Conservation (phyloP, 2,329 filamentous ascomycete genomes). For the Cladosporium sp. region DNA sequence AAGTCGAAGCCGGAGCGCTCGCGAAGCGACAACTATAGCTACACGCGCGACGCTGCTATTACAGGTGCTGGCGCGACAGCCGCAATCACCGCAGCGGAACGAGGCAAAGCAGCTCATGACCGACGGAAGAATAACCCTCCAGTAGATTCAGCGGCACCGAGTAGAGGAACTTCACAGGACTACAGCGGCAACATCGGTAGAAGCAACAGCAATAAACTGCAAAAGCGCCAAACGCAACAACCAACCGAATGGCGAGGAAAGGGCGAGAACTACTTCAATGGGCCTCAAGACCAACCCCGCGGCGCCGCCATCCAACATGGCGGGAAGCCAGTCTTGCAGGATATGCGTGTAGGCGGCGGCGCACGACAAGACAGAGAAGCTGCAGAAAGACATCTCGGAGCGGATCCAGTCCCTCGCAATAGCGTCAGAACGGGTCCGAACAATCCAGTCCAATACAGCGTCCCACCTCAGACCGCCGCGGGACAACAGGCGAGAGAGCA, state of each 20-base stretch:
- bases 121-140: constrained; percentile 20
- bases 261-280: constrained; percentile 1
- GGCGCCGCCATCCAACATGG: neutral
- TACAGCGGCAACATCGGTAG: constrained; percentile 24
- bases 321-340: constrained; percentile 27
- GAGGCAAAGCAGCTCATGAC: constrained; percentile 28
- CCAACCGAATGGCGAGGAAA: constrained; percentile 3
- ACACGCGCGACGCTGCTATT: constrained; percentile 28
- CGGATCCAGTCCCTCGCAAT: constrained; percentile 29
- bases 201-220: constrained; percentile 30
- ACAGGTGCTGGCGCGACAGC: constrained; percentile 27
- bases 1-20: constrained; percentile 2
- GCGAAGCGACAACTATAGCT: constrained; percentile 20
- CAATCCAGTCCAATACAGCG: constrained; percentile 25
- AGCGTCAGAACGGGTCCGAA: constrained; percentile 21
- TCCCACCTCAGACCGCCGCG: constrained; percentile 33
- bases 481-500: constrained; percentile 33
- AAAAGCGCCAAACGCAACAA: constrained; percentile 19
- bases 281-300: constrained; percentile 8
- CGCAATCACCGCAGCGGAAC: constrained; percentile 19
- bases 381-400: constrained; percentile 31
- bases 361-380: constrained; percentile 21
- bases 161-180: constrained; percentile 17
- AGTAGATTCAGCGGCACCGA: constrained; percentile 16
- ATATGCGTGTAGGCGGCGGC: constrained; percentile 33